phyloP scores from a whole-genome alignment of 805 yeast genomes.

The Myxozyma vanderwaltii region DNA sequence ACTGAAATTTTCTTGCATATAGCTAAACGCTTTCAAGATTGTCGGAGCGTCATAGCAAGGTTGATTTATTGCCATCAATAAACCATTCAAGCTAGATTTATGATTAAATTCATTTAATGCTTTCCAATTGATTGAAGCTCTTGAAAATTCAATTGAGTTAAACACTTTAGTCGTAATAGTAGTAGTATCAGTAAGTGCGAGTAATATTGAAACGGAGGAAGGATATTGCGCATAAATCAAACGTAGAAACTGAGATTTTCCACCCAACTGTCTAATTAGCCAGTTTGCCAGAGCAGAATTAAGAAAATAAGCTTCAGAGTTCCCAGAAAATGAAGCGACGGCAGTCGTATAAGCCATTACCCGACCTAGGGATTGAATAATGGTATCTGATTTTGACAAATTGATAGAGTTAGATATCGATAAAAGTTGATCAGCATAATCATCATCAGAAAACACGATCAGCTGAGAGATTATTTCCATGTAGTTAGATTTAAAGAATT shows the following conservation, averaged over 20 bases:
- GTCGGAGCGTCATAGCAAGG: conserved; percentile 5
- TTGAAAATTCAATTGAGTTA: not conserved
- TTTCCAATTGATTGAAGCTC: conserved; percentile 3
- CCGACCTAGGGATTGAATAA: conserved; percentile 1
- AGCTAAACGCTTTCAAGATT: conserved; percentile 2
- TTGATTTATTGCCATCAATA: conserved; percentile 1
- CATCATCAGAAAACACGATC: not conserved
- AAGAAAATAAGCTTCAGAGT: too few relatives aligned
- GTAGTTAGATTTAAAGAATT: conserved; percentile 11
- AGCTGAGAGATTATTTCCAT: conserved; percentile 15
- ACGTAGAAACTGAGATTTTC: not conserved
- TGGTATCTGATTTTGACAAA: not conserved
- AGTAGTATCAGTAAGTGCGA: not conserved
- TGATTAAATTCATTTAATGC: not conserved
- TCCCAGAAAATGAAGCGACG: not conserved
- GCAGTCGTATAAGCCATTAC: conserved; percentile 8
- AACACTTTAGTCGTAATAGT: not conserved
- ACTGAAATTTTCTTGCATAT: not conserved
- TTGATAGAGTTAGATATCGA: not conserved
- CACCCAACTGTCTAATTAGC: not conserved
- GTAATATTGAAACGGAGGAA: not conserved
- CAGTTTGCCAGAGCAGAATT: not conserved
- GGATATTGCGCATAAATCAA: not conserved
- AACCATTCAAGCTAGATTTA: not conserved
- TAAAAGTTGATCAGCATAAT: not conserved